Percentiles rank a stretch among this genome's conserved stretches.
These are phyloP conservation scores for Chrysanthemum makinoi DNA, from an alignment of 129 eudicot species.

Conservation along the genomic window DNA sequence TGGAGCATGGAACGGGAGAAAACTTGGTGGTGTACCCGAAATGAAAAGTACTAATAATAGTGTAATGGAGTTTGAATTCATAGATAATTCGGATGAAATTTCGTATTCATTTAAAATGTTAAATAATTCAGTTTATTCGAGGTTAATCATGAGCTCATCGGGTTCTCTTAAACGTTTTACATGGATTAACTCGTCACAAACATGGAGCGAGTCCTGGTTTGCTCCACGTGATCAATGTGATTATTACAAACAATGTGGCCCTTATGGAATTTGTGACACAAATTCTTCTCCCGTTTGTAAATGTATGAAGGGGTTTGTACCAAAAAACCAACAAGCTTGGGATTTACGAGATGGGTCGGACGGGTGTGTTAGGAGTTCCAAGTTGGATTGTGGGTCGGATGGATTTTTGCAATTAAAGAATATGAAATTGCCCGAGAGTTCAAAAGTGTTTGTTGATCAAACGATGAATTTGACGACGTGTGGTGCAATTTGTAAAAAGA, in stretches of 20 bases:
- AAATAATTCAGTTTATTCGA: constrained; percentile 33
- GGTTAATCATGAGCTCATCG: constrained; percentile 36
- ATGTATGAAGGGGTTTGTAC: constrained; percentile 52
- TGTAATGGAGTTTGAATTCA: constrained; percentile 26
- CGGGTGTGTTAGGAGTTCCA: constrained; percentile 57
- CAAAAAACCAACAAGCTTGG: constrained; percentile 51
- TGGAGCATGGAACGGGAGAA: constrained; percentile 62
- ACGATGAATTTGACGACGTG: constrained; percentile 42
- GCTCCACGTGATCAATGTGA: constrained; percentile 72
- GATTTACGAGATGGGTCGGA: constrained; percentile 54
- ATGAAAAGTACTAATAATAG: constrained; percentile 33
- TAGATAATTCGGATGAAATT: constrained; percentile 29
- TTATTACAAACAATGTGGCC: constrained; percentile 47
- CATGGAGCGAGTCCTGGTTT: constrained; percentile 62
- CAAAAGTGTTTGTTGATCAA: constrained; percentile 43
- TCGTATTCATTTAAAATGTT: constrained; percentile 34
- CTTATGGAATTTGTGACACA: constrained; percentile 51
- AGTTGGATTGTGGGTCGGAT: constrained; percentile 49
- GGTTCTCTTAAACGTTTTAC: constrained; percentile 45
- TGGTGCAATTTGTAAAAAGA: constrained; percentile 35
- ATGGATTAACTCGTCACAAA: constrained; percentile 37
- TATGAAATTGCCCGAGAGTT: constrained; percentile 65
- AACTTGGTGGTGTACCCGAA: constrained; percentile 68
- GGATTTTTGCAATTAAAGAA: constrained; percentile 47
- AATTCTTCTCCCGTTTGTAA: constrained; percentile 44